Percentiles rank a stretch among this genome's conserved stretches.
Evolutionary conservation across 176 grass and related monocot genomes (phyloP).

Genomic region (Phragmites australis): DNA sequence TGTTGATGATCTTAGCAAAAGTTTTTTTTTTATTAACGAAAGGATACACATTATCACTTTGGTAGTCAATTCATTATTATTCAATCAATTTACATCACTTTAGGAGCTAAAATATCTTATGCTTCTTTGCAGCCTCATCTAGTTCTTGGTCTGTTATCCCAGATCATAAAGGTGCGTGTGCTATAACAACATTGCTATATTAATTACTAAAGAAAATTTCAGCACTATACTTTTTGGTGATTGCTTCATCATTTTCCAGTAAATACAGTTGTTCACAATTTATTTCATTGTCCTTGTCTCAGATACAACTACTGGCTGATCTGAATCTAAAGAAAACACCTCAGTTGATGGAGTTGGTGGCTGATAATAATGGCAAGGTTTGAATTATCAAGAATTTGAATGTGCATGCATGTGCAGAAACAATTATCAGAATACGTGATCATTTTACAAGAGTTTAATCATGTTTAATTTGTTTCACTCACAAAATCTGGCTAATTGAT

Average conservation of each 20-base stretch:
- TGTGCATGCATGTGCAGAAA: not conserved
- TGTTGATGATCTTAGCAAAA: not conserved
- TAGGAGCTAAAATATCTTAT: slow-evolving; percentile 29
- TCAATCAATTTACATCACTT: slow-evolving; percentile 10
- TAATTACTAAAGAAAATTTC: slow-evolving; percentile 3
- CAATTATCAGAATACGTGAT: not conserved
- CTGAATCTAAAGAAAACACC: slow-evolving; percentile 94
- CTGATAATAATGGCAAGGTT: slow-evolving; percentile 66
- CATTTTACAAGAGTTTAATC: not conserved
- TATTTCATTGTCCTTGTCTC: slow-evolving; percentile 34
- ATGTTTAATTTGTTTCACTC: not conserved
- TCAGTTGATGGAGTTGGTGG: slow-evolving; percentile 75
- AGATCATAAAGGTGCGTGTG: slow-evolving; percentile 90
- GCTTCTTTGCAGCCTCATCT: slow-evolving; percentile 80
- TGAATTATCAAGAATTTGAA: slow-evolving; percentile 17
- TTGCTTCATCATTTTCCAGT: not conserved
- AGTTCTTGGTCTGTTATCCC: slow-evolving; percentile 90
- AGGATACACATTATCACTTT: not conserved
- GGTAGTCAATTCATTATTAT: not conserved
- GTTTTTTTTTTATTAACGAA: not conserved
- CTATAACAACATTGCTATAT: slow-evolving; percentile 15
- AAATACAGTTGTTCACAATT: not conserved
- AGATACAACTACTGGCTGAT: slow-evolving; percentile 98
- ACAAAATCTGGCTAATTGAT: slow-evolving; percentile 2
- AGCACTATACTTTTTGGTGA: not conserved